A percentile compares a stretch with the other conserved stretches of the same genome.
phyloP scores from a whole-genome alignment of 2,329 filamentous ascomycete species.

The Exophiala spinifera region DNA sequence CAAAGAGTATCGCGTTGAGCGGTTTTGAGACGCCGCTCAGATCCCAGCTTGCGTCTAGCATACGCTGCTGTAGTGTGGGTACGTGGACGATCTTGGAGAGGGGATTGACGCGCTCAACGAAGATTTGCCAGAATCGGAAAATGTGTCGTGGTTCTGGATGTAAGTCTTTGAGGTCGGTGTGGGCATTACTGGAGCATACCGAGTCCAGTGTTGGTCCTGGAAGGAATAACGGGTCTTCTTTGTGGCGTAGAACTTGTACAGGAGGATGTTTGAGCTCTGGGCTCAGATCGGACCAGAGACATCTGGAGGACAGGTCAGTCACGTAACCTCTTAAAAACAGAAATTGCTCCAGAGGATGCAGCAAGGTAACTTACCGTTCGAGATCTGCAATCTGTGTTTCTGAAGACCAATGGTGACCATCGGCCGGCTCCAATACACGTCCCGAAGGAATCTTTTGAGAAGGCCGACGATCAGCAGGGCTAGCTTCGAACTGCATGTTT shows the following conservation, averaged over 20 bases:
- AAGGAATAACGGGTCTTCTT: slow-evolving; percentile 12
- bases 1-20: slow-evolving; percentile 67
- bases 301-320: slow-evolving; percentile 8
- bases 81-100: slow-evolving; percentile 67
- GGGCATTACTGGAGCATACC: slow-evolving; percentile 39
- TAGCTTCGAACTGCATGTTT: slow-evolving; percentile 26
- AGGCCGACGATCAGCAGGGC: neutral
- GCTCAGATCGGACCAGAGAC: slow-evolving; percentile 9
- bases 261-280: slow-evolving; percentile 15
- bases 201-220: slow-evolving; percentile 4
- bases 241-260: slow-evolving; percentile 13
- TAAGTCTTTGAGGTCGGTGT: slow-evolving; percentile 32
- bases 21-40: slow-evolving; percentile 53
- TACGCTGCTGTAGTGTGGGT: slow-evolving; percentile 61
- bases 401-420: neutral
- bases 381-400: slow-evolving; percentile 4
- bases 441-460: neutral
- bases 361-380: slow-evolving; percentile 11
- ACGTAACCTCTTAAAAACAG: neutral
- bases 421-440: neutral
- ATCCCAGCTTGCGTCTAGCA: slow-evolving; percentile 61
- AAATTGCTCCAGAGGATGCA: neutral
- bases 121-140: slow-evolving; percentile 59
- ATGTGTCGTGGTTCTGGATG: slow-evolving; percentile 63
- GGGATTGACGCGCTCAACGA: slow-evolving; percentile 67